Evolutionary conservation across 2,329 filamentous ascomycete genomes (phyloP).

Genomic region (Fusarium chaquense): DNA sequence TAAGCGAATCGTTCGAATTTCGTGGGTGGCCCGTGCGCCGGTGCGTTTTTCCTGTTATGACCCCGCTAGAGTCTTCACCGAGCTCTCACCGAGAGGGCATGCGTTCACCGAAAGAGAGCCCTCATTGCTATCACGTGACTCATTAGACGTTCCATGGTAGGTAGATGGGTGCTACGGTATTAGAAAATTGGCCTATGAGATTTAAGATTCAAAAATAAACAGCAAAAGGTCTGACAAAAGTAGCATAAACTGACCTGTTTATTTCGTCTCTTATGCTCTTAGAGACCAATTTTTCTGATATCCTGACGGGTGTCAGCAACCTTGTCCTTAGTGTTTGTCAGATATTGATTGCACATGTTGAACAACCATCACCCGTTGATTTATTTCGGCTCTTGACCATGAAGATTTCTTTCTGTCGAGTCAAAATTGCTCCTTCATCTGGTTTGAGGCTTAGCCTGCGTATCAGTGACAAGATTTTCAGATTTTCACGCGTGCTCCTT

Average conservation of each 20-base stretch:
- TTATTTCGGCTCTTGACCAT: not conserved
- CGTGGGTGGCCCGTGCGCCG: conserved; percentile 45
- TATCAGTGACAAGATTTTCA: not conserved
- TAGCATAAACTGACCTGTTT: no score
- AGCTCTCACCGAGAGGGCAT: conserved; percentile 13
- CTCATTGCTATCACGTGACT: conserved; percentile 9
- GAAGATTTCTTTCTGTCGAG: not conserved
- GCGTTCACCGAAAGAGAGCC: conserved; percentile 22
- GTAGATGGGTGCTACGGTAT: no score
- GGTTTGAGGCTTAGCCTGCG: not conserved
- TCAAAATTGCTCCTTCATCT: not conserved
- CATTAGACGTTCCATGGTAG: no score
- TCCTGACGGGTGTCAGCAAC: no score
- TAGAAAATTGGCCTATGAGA: no score
- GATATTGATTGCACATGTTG: not conserved
- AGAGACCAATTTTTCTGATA: no score
- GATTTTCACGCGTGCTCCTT: not conserved
- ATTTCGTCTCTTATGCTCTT: no score
- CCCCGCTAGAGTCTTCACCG: conserved; percentile 21
- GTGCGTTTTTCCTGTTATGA: not conserved
- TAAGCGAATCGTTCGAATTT: conserved; percentile 52
- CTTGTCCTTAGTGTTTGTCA: no score
- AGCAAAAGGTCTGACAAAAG: no score
- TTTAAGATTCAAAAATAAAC: no score
- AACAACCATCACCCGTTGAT: not conserved